These are phyloP conservation scores for Cucurbita maxima DNA, from an alignment of 306 rosid genomes.

Conservation along the genomic window DNA sequence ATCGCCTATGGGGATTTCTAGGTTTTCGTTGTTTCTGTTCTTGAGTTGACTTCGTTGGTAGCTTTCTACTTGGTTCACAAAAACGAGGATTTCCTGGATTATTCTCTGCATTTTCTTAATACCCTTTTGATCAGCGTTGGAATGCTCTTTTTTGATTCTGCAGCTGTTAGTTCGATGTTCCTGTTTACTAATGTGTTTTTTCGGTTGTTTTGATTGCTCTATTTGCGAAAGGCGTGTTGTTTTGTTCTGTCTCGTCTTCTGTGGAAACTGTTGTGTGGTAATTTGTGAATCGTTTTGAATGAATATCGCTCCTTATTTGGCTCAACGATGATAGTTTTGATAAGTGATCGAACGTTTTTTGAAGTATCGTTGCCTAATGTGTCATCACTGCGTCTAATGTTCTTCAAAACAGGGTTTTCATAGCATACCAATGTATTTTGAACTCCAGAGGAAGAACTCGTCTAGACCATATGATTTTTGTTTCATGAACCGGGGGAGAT, in stretches of 20 bases:
- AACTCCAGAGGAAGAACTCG: slow-evolving; percentile 17
- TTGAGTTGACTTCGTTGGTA: background rate
- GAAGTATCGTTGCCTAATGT: background rate
- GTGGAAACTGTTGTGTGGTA: background rate
- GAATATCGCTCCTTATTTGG: background rate
- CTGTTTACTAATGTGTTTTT: background rate
- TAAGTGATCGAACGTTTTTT: background rate
- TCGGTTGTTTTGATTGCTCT: background rate
- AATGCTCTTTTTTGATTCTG: background rate
- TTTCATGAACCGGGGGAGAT: slow-evolving; percentile 29
- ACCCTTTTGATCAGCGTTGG: background rate
- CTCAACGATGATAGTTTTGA: background rate
- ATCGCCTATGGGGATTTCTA: background rate
- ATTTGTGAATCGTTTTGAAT: background rate
- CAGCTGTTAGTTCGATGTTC: background rate
- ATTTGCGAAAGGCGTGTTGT: background rate
- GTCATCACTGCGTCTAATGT: slow-evolving; percentile 2
- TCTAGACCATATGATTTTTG: slow-evolving; percentile 8
- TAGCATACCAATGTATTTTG: slow-evolving; percentile 30
- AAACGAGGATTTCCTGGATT: background rate
- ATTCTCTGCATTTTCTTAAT: background rate
- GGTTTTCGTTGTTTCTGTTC: background rate
- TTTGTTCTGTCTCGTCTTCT: background rate
- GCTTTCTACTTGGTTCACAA: background rate
- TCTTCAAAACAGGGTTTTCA: slow-evolving; percentile 14